These are phyloP conservation scores for Atkinsonella hypoxylon DNA, from an alignment of 2,329 filamentous ascomycete species.

Conservation along the genomic window DNA sequence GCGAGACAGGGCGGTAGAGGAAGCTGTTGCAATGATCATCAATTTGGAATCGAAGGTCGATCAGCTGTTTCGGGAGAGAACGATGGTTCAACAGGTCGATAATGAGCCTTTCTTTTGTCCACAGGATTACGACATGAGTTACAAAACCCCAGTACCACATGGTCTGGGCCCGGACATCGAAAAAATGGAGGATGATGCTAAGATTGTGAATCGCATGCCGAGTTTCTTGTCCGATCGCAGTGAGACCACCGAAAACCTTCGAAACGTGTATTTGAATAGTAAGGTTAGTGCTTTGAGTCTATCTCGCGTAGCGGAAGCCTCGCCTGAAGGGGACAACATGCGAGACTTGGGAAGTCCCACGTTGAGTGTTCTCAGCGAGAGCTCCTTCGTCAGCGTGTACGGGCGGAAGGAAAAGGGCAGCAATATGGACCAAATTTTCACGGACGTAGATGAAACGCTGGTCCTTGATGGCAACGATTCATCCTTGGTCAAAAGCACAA, in stretches of 20 bases:
- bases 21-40: slow-evolving; percentile 60
- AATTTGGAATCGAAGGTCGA: slow-evolving; percentile 49
- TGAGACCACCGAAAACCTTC: slow-evolving; percentile 47
- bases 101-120: slow-evolving; percentile 23
- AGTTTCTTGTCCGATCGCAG: slow-evolving; percentile 51
- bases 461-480: slow-evolving; percentile 16
- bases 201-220: slow-evolving; percentile 43
- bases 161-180: slow-evolving; percentile 9
- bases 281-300: slow-evolving; percentile 38
- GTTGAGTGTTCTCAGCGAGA: slow-evolving; percentile 54
- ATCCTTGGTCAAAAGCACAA: neutral
- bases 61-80: slow-evolving; percentile 38
- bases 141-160: slow-evolving; percentile 12
- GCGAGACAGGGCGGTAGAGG: slow-evolving; percentile 57
- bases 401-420: slow-evolving; percentile 28
- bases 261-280: slow-evolving; percentile 44
- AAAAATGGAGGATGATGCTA: slow-evolving; percentile 20
- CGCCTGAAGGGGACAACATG: slow-evolving; percentile 22
- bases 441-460: slow-evolving; percentile 19
- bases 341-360: slow-evolving; percentile 42
- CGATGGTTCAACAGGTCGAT: slow-evolving; percentile 40
- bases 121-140: slow-evolving; percentile 18
- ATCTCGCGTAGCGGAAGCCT: slow-evolving; percentile 32
- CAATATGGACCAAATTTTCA: slow-evolving; percentile 12
- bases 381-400: slow-evolving; percentile 55